A percentile compares a stretch with the other conserved stretches of the same genome.
phyloP scores from a whole-genome alignment of 2,329 filamentous ascomycete species.

The Huntiella moniliformis region DNA sequence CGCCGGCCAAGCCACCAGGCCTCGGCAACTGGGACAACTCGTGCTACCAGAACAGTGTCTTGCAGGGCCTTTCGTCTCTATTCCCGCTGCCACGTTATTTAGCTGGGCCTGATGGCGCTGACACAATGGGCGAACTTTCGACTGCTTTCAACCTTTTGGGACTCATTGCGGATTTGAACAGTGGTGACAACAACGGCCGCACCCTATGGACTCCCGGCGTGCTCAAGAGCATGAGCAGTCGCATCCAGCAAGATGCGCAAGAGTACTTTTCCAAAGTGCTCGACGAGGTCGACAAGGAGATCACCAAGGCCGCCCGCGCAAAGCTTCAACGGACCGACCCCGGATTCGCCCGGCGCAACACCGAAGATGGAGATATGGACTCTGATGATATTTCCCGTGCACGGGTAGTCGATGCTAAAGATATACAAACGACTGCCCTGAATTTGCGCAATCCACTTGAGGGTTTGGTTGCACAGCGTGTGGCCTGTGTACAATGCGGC shows the following conservation, averaged over 20 bases:
- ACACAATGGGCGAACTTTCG: constrained; percentile 12
- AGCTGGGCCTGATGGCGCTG: constrained; percentile 20
- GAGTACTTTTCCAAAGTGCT: constrained; percentile 89
- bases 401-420: constrained; percentile 22
- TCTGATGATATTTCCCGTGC: constrained; percentile 21
- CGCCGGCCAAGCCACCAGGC: constrained; percentile 32
- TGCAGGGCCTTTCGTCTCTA: constrained; percentile 68
- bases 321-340: constrained; percentile 9
- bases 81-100: constrained; percentile 51
- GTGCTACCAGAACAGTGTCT: constrained; percentile 92
- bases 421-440: constrained; percentile 19
- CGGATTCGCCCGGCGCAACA: constrained; percentile 14
- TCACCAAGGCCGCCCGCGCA: constrained; percentile 27
- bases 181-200: constrained; percentile 49
- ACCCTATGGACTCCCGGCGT: constrained; percentile 66
- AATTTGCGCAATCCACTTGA: constrained; percentile 58
- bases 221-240: constrained; percentile 83
- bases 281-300: constrained; percentile 66
- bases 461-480: constrained; percentile 70
- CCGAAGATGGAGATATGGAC: constrained; percentile 22
- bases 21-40: constrained; percentile 88
- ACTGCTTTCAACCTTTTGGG: constrained; percentile 34
- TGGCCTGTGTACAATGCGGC: constrained; percentile 71
- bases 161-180: constrained; percentile 52
- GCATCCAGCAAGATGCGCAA: constrained; percentile 92